Evolutionary conservation across 495 filamentous ascomycete species (phyloP), one percentile per base, ranked within the genome.

Genomic region (Podospora australis): DNA sequence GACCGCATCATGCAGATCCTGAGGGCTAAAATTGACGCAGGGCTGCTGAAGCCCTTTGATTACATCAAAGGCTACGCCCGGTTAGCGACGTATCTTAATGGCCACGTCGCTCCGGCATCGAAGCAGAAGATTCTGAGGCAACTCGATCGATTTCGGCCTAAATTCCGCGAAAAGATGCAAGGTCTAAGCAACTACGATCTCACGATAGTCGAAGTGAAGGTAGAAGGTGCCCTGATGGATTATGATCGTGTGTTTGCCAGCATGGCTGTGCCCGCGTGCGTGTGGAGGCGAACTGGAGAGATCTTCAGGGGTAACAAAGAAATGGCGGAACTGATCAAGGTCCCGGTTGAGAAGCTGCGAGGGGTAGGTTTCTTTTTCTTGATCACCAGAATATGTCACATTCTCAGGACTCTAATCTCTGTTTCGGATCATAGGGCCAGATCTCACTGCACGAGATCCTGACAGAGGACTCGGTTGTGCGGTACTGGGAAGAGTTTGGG

Each of bases 401-500:
- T 11, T 28, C 19, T 20, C 14, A 7, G 13, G 21, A 45, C 39
- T 21, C 38, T 24, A 34, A 22, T 21, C 2, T 28, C 14, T 21
- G 9, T 39, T 49, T 36, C 22, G 51, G 2, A 6, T 38, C 39
- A 21, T 52, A 97, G 91, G 92, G 92, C 35, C 94, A 95, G 65
- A 80, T 96, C 50, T 87, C 91, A 8, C 78, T 99, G 28, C 95
- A 99, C 64, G 90, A 99, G 59, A 90, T 99, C 43, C 81, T 99
- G 28, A 86, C 86, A 5, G 92, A 97, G 68, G 87, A 92, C 40
- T 90, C 90, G 47, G 78, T 94, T 39, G 94, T 97, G 52, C 85
- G 85, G 64, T 99, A 99, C 59, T 99, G 92, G 92, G 91, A 99
- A 68, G 96, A 97, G 58, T 97, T 97, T 60, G 90, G 90, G 13